Base-by-base conservation (phyloP, 345 rosid genomes). In the Physaria fendleri region DNA sequence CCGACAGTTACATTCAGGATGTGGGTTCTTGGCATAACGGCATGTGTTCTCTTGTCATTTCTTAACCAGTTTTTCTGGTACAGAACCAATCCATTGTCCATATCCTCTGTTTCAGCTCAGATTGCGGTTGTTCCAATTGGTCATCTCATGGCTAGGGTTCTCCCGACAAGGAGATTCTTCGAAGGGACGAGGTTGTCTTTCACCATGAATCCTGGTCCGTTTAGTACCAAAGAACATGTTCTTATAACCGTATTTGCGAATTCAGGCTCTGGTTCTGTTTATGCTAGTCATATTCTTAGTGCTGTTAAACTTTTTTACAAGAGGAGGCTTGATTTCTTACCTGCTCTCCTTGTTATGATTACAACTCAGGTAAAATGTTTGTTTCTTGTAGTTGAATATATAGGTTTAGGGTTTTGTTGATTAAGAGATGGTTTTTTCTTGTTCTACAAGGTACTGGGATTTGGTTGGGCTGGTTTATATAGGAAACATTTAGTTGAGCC, bases 31-130 rank as follows among this genome's bases (percentile, higher is more conserved):
- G 97, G 95, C 3, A 6, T 82, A 4, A 45, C 55, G 22, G 46
- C 94, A 0, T 87, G 97, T 33, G 68, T 81, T 16, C 5, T 86
- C 6, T 76, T 89, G 33, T 78, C 97, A 2, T 79, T 86, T 67
- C 73, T 82, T 2, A 86, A 86, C 83, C 97, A 89, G 82, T 89
- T 89, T 75, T 86, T 82, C 66, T 86, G 95, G 95, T 89, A 85
- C 62, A 68, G 95, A 55, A 66, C 57, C 29, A 75, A 76, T 57
- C 92, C 95, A 3, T 45, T 89, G 77, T 3, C 4, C 10, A 55
- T 89, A 21, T 32, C 79, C 0, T 47, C 89, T n/a, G 78, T 86
- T 4, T 84, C 91, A 5, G 95, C 92, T 34, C 86, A 81, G 81
- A 86, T 89, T 49, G 89, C 87, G 3, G 89, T 86, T 8, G 89